Conservation (phyloP, 2,329 filamentous ascomycete species). For the Fusarium sp. region DNA sequence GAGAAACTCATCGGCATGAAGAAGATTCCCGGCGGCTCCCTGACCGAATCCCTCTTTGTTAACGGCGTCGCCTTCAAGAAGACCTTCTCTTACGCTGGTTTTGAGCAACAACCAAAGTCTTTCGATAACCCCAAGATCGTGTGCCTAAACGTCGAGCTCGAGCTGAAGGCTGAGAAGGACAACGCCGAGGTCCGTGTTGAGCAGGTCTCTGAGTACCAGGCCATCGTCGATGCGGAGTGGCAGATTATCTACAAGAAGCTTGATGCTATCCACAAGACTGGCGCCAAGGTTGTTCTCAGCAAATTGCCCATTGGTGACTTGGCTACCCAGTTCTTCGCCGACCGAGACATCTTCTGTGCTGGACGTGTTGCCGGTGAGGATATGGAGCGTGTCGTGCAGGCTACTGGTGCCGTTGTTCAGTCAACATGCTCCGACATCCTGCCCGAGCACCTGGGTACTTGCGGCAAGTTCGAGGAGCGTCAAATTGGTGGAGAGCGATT, state of each 20-base stretch:
- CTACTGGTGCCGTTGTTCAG: constrained; percentile 90
- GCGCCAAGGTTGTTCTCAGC: constrained; percentile 96
- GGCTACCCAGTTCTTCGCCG: constrained; percentile 97
- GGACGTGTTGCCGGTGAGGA: constrained; percentile 92
- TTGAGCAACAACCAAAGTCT: constrained; percentile 97
- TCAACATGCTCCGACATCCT: constrained; percentile 97
- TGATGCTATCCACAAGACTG: constrained; percentile 91
- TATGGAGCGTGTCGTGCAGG: constrained; percentile 95
- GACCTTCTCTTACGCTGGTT: constrained; percentile 98
- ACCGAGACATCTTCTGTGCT: constrained; percentile 98
- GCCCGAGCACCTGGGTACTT: constrained; percentile 87
- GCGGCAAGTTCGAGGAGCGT: constrained; percentile 90
- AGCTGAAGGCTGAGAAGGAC: constrained; percentile 99
- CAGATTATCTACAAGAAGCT: constrained; percentile 99
- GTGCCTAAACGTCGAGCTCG: constrained; percentile 96
- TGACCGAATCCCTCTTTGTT: constrained; percentile 96
- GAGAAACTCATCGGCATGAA: constrained; percentile 98
- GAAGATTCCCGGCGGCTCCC: constrained; percentile 95
- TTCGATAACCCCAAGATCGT: constrained; percentile 97
- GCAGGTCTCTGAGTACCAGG: constrained; percentile 98
- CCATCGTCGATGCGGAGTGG: constrained; percentile 99
- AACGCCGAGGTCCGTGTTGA: constrained; percentile 98
- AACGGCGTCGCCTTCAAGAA: constrained; percentile 99
- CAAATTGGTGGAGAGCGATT: constrained; percentile 98
- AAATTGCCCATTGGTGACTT: constrained; percentile 98